phyloP scores from a whole-genome alignment of 2,329 filamentous ascomycete genomes.

The Capronia epimyces region DNA sequence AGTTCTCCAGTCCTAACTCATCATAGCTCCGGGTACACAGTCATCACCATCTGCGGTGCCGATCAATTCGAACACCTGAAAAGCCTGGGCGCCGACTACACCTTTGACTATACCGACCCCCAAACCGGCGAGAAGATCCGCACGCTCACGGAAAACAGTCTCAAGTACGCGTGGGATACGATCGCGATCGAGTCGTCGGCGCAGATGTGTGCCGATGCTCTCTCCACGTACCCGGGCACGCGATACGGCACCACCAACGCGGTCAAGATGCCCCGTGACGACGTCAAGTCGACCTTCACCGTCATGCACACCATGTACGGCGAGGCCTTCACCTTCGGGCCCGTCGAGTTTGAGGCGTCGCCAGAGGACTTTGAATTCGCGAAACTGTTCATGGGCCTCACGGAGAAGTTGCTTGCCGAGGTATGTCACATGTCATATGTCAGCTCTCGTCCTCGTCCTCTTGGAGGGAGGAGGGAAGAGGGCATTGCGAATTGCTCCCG shows the following conservation, averaged over 20 bases:
- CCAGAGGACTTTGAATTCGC: constrained; percentile 40
- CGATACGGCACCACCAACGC: constrained; percentile 32
- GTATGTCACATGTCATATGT: constrained; percentile 30
- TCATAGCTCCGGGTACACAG: constrained; percentile 36
- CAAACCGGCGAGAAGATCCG: constrained; percentile 32
- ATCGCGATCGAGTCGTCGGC: constrained; percentile 31
- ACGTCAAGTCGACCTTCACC: constrained; percentile 32
- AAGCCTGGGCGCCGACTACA: constrained; percentile 40
- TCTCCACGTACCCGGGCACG: constrained; percentile 31
- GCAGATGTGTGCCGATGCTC: constrained; percentile 33
- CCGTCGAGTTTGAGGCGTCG: constrained; percentile 9
- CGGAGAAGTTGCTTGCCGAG: constrained; percentile 38
- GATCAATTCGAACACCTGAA: constrained; percentile 44
- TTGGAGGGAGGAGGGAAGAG: too few relatives aligned
- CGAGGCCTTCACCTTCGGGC: constrained; percentile 29
- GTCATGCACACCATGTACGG: constrained; percentile 34
- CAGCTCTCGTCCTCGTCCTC: neutral
- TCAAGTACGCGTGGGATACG: constrained; percentile 37
- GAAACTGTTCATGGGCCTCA: constrained; percentile 39
- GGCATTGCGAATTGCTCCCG: too few relatives aligned
- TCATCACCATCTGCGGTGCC: constrained; percentile 37
- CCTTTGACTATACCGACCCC: constrained; percentile 45
- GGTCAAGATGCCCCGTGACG: constrained; percentile 29
- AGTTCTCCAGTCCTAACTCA: neutral
- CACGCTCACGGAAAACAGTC: constrained; percentile 34